A percentile compares a stretch with the other conserved stretches of the same genome.
phyloP scores from a whole-genome alignment of 2,329 filamentous ascomycete species.

The Phyllosticta paracitricarpa region DNA sequence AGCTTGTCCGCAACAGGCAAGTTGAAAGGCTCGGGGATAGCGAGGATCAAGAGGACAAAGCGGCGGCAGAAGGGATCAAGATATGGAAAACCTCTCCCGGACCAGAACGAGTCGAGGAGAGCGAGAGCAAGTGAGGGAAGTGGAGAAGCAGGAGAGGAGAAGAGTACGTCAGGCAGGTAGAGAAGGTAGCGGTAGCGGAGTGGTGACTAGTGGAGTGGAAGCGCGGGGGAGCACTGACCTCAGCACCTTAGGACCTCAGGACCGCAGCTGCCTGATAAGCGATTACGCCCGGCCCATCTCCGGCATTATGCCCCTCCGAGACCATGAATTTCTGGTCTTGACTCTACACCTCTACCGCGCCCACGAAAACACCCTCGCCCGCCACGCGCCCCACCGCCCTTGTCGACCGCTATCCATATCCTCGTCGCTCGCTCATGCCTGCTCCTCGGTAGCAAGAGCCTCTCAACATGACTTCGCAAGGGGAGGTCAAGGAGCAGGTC shows the following conservation, averaged over 20 bases:
- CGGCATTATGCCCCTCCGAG: not conserved
- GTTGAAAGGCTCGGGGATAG: not conserved
- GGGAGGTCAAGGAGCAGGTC: conserved; percentile 68
- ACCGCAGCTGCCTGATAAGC: conserved; percentile 5
- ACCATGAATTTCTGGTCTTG: conserved; percentile 2
- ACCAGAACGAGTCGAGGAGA: not conserved
- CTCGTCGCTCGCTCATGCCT: not conserved
- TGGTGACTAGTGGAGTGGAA: not conserved
- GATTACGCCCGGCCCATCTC: not conserved
- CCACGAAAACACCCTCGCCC: not conserved
- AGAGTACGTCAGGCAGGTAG: not conserved
- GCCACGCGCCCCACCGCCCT: not conserved
- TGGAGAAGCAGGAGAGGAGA: not conserved
- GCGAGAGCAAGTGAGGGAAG: not conserved
- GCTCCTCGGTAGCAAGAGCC: conserved; percentile 3
- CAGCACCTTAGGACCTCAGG: not conserved
- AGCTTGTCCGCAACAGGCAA: not conserved
- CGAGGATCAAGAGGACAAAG: not conserved
- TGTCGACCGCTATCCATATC: not conserved
- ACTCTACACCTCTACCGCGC: not conserved
- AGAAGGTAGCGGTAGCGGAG: not conserved
- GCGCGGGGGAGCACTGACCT: conserved; percentile 8
- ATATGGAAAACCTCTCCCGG: not conserved
- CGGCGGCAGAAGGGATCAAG: not conserved
- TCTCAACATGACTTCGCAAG: conserved; percentile 9